Evolutionary conservation across 257 asterid species (phyloP).

Genomic region (Striga asiatica): DNA sequence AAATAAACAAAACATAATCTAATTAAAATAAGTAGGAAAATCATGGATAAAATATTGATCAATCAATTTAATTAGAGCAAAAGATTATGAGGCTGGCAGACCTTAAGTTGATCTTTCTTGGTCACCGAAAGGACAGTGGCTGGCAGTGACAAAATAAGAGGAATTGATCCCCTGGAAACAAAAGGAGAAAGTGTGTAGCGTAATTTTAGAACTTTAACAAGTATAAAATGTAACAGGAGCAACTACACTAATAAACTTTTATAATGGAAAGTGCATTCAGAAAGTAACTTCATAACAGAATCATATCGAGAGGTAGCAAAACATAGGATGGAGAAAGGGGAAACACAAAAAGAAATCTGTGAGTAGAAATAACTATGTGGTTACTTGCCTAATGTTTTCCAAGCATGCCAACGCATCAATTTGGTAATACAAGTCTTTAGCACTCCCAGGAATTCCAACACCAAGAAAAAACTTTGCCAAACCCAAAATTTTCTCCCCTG

Average conservation of each 20-base stretch:
- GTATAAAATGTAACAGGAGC: neutral
- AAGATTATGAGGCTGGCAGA: constrained; percentile 22
- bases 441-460: constrained; percentile 73
- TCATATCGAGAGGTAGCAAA: neutral
- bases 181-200: constrained; percentile 11
- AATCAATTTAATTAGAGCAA: constrained; percentile 10
- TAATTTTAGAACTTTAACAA: neutral
- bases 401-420: constrained; percentile 66
- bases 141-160: constrained; percentile 80
- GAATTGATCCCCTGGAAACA: constrained; percentile 60
- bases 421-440: constrained; percentile 73
- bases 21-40: neutral
- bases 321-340: neutral
- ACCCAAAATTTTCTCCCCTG: constrained; percentile 78
- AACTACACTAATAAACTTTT: constrained; percentile 2
- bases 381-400: constrained; percentile 57
- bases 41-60: neutral
- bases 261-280: neutral
- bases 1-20: neutral
- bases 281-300: constrained; percentile 7
- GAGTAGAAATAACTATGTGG: constrained; percentile 7
- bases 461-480: constrained; percentile 86
- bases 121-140: constrained; percentile 69
- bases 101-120: constrained; percentile 80
- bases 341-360: neutral